Conservation (phyloP, 2,329 filamentous ascomycete species). For the Phaeomoniella chlamydospora region DNA sequence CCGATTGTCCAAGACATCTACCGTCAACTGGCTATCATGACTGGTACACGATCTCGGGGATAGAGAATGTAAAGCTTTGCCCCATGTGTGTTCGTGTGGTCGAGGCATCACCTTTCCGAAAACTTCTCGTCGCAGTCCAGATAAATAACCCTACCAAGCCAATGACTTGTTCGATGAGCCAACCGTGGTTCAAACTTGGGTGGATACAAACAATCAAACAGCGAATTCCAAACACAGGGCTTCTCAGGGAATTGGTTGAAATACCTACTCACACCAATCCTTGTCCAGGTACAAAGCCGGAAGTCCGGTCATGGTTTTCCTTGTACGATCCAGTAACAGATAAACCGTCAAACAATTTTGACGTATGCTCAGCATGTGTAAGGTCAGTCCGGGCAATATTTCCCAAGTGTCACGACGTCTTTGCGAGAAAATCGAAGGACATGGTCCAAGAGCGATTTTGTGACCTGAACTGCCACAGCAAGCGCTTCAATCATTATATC, state of each 20-base stretch:
- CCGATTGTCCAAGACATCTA: constrained; percentile 54
- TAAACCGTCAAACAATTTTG: constrained; percentile 54
- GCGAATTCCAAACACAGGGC: constrained; percentile 46
- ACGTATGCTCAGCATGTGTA: constrained; percentile 61
- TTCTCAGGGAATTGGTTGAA: constrained; percentile 53
- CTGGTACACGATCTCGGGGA: constrained; percentile 65
- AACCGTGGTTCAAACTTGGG: constrained; percentile 70
- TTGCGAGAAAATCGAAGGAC: constrained; percentile 30
- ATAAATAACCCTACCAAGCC: constrained; percentile 38
- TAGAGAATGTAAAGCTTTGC: constrained; percentile 65
- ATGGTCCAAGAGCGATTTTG: constrained; percentile 43
- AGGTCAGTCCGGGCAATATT: constrained; percentile 59
- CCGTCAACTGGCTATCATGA: constrained; percentile 52
- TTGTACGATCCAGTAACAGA: constrained; percentile 54
- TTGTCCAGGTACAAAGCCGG: constrained; percentile 43
- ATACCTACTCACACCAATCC: constrained; percentile 41
- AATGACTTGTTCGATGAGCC: constrained; percentile 65
- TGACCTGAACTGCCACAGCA: constrained; percentile 49
- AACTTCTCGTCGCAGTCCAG: constrained; percentile 41
- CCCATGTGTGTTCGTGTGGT: constrained; percentile 61
- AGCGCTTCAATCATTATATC: constrained; percentile 41
- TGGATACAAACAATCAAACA: constrained; percentile 69
- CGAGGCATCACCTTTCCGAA: constrained; percentile 55
- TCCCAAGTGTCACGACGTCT: constrained; percentile 55
- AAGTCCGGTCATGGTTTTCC: constrained; percentile 58